phyloP scores from a whole-genome alignment of 192 early-diverging fungal species.

The Lobosporangium transversale region DNA sequence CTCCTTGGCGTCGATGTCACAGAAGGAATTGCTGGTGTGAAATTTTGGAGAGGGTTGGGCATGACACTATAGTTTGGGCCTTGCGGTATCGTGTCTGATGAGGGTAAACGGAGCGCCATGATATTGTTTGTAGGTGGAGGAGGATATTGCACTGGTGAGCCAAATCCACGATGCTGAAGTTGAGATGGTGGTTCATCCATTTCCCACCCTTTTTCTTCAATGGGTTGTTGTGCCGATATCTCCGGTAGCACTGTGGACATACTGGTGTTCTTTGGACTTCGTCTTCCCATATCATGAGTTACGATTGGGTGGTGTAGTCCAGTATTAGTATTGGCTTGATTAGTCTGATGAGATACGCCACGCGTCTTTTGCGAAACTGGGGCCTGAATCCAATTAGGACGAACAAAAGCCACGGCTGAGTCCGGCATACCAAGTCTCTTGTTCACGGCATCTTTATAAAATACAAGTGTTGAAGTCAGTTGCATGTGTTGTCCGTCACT shows the following conservation, averaged over 20 bases:
- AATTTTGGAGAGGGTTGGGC: not conserved
- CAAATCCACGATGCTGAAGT: not conserved
- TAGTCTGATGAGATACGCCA: not conserved
- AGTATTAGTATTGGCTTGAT: not conserved
- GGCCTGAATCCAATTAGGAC: not conserved
- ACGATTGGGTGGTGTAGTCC: too few species aligned
- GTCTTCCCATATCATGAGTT: not conserved
- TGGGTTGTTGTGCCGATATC: not conserved
- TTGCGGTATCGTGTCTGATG: too few species aligned
- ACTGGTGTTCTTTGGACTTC: constrained; percentile 1
- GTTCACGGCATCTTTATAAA: too few species aligned
- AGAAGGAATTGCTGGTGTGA: not conserved
- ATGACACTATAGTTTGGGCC: too few species aligned
- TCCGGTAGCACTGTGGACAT: constrained; percentile 7
- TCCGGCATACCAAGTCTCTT: too few species aligned
- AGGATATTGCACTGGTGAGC: too few species aligned
- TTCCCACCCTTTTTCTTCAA: constrained; percentile 24
- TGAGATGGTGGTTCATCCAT: not conserved
- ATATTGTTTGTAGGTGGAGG: too few species aligned
- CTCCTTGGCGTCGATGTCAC: not conserved
- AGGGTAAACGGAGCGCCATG: too few species aligned
- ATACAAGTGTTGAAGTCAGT: too few species aligned
- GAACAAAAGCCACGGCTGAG: not conserved
- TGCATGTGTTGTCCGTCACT: too few species aligned
- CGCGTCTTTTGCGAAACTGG: constrained; percentile 5